Percentiles rank a stretch among this genome's conserved stretches.
Evolutionary conservation across 2,329 filamentous ascomycete genomes (phyloP).

Genomic region (Trichoderma brevicompactum): DNA sequence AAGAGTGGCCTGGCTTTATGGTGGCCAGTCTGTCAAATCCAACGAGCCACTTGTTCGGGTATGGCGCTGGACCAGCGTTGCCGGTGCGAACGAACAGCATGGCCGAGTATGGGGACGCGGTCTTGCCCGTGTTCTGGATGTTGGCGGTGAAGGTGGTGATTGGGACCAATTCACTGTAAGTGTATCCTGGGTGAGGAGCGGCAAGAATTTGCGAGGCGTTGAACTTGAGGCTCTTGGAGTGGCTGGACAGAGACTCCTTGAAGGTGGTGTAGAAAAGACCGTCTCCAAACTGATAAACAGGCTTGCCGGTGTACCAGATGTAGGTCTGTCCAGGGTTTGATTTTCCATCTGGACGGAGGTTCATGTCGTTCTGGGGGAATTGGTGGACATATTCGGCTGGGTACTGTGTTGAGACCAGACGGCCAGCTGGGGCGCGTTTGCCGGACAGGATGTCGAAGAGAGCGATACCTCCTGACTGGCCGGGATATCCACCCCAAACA

Average conservation of each 20-base stretch:
- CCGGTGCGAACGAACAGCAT: constrained; percentile 54
- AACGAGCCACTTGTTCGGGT: constrained; percentile 57
- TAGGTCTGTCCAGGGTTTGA: constrained; percentile 59
- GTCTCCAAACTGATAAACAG: constrained; percentile 56
- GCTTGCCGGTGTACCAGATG: constrained; percentile 56
- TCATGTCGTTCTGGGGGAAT: constrained; percentile 60
- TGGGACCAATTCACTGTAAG: constrained; percentile 15
- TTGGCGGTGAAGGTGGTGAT: constrained; percentile 38
- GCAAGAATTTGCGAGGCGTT: constrained; percentile 11
- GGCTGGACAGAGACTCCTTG: constrained; percentile 30
- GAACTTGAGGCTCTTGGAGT: constrained; percentile 22
- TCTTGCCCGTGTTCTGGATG: constrained; percentile 52
- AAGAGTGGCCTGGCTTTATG: constrained; percentile 42
- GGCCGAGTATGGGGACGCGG: constrained; percentile 56
- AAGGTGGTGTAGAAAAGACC: constrained; percentile 64
- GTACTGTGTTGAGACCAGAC: constrained; percentile 59
- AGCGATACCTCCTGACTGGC: constrained; percentile 60
- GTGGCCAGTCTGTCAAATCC: constrained; percentile 51
- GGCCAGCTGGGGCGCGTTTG: constrained; percentile 53
- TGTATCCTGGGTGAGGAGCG: constrained; percentile 15
- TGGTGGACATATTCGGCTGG: constrained; percentile 54
- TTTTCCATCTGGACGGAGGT: constrained; percentile 49
- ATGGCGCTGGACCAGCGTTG: constrained; percentile 52
- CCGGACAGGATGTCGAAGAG: constrained; percentile 59
- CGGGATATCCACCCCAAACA: constrained; percentile 63